A percentile compares a stretch with the other conserved stretches of the same genome.
Conservation (phyloP, 495 filamentous ascomycete genomes). For the Bacidia rubella region DNA sequence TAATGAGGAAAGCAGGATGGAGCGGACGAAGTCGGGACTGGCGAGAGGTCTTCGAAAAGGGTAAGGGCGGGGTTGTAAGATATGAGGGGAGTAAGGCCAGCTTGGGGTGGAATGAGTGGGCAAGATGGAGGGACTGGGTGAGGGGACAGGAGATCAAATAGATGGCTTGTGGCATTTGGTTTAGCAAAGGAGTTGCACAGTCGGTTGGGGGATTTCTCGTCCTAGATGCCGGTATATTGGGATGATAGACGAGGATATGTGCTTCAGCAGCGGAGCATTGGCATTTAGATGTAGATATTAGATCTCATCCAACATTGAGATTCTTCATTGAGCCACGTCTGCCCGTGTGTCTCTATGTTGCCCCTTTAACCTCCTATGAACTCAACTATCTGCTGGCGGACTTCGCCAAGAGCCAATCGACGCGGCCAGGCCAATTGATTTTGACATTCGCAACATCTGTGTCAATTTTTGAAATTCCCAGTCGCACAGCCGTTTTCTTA, state of each 20-base stretch:
- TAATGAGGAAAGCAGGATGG: slow-evolving; percentile 95
- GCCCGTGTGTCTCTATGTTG: too few relatives aligned
- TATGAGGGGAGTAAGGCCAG: slow-evolving; percentile 70
- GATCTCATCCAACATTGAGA: background rate
- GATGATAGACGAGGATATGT: background rate
- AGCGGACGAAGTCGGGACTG: slow-evolving; percentile 51
- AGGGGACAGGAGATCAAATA: background rate
- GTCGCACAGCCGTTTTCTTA: too few relatives aligned
- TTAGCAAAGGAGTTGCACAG: background rate
- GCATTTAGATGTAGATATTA: background rate
- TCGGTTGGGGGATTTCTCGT: background rate
- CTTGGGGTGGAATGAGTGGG: slow-evolving; percentile 58
- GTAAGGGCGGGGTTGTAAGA: slow-evolving; percentile 41
- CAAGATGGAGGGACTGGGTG: slow-evolving; percentile 65
- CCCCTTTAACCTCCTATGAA: too few relatives aligned
- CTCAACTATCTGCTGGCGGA: too few relatives aligned
- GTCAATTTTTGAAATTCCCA: too few relatives aligned
- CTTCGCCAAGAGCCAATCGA: too few relatives aligned
- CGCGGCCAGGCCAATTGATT: too few relatives aligned
- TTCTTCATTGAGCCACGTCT: too few relatives aligned
- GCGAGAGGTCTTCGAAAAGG: slow-evolving; percentile 48
- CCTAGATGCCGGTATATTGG: background rate
- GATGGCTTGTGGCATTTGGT: background rate
- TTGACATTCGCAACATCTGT: too few relatives aligned
- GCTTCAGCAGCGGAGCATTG: background rate